Conservation (phyloP, 805 yeast species). For the Lipomyces yamadae region DNA sequence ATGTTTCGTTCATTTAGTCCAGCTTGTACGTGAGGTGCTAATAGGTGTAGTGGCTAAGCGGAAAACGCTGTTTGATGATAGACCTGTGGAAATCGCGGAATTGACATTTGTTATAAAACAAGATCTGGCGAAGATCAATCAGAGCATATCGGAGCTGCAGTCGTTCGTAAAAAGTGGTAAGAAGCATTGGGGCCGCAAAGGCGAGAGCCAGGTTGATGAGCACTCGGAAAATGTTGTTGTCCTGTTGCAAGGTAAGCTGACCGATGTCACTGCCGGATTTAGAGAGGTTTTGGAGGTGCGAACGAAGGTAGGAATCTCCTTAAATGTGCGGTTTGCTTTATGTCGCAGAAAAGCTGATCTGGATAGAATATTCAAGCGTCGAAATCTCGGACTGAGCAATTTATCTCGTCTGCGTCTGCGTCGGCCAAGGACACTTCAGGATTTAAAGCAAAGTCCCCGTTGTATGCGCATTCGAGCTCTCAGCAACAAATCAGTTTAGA, state of each 20-base stretch:
- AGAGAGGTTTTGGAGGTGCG: conserved; percentile 86
- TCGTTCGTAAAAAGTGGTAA: conserved; percentile 50
- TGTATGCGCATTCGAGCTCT: conserved; percentile 38
- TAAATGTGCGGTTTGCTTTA: not conserved
- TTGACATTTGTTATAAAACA: conserved; percentile 82
- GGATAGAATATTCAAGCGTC: conserved; percentile 69
- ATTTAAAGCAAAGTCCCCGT: conserved; percentile 44
- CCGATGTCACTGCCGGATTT: conserved; percentile 90
- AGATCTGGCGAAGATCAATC: conserved; percentile 81
- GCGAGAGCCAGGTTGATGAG: conserved; percentile 62
- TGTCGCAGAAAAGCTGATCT: not conserved
- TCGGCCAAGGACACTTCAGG: conserved; percentile 38
- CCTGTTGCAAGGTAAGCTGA: conserved; percentile 83
- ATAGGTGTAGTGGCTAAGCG: conserved; percentile 68
- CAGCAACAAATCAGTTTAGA: conserved; percentile 25
- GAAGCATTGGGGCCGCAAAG: conserved; percentile 48
- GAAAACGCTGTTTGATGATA: conserved; percentile 90
- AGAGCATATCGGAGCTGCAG: conserved; percentile 66
- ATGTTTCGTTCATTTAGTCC: conserved; percentile 15
- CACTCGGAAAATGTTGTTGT: conserved; percentile 87
- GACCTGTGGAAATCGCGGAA: conserved; percentile 91
- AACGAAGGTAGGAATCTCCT: conserved; percentile 54
- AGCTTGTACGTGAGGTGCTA: not conserved
- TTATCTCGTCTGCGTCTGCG: conserved; percentile 58
- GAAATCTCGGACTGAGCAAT: conserved; percentile 81